A percentile compares a stretch with the other conserved stretches of the same genome.
Evolutionary conservation across 495 filamentous ascomycete species (phyloP).

Genomic region (Chlorociboria aeruginascens): DNA sequence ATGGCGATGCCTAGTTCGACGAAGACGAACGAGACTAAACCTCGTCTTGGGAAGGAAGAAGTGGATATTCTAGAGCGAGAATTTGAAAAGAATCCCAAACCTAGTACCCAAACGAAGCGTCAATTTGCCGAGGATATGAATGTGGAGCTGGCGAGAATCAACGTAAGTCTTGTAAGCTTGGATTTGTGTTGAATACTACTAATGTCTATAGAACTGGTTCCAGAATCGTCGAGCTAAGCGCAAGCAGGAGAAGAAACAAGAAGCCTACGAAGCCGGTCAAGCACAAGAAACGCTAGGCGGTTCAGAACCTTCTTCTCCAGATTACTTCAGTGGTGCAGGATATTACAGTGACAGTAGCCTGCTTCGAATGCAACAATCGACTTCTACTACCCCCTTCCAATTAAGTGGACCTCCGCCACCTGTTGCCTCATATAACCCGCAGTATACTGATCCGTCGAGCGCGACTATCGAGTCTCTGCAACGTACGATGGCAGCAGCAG

Average conservation of each 20-base stretch:
- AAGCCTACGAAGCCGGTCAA: conserved; percentile 15
- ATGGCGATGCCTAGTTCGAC: conserved; percentile 5
- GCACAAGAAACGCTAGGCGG: conserved; percentile 10
- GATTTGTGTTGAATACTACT: not conserved
- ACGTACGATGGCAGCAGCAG: conserved; percentile 13
- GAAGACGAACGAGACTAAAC: conserved; percentile 35
- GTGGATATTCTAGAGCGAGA: conserved; percentile 64
- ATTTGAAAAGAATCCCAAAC: conserved; percentile 66
- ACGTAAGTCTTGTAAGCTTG: conserved; percentile 38
- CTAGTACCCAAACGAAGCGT: conserved; percentile 63
- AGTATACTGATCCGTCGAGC: conserved; percentile 12
- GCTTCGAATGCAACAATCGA: conserved; percentile 2
- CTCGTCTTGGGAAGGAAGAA: conserved; percentile 71
- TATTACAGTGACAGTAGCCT: conserved; percentile 6
- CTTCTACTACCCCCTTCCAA: conserved; percentile 3
- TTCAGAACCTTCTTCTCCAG: conserved; percentile 19
- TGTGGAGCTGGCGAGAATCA: conserved; percentile 62
- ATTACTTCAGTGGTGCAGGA: conserved; percentile 5
- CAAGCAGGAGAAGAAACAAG: conserved; percentile 21
- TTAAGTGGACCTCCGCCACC: conserved; percentile 10
- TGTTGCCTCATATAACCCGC: conserved; percentile 17
- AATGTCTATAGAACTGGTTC: conserved; percentile 67
- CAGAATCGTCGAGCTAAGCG: conserved; percentile 56
- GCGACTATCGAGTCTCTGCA: conserved; percentile 20
- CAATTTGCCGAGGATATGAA: conserved; percentile 60